Evolutionary conservation across 2,329 filamentous ascomycete species (phyloP).

Genomic region (Huntiella bhutanensis): DNA sequence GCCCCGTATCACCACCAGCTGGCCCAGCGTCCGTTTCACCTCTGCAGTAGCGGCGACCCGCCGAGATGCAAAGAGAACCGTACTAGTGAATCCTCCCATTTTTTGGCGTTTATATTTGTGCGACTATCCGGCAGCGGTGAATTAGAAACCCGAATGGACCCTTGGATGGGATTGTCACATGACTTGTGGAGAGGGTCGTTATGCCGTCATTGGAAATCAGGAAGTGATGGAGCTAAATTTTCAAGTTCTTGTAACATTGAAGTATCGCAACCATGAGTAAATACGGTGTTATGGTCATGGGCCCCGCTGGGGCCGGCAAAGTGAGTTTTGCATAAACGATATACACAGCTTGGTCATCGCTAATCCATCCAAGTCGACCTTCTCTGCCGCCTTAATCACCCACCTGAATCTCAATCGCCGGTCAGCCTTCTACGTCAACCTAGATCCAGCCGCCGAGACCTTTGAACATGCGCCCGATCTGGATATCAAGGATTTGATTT

Average conservation of each 20-base stretch:
- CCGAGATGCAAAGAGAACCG: too few relatives aligned
- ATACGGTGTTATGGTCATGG: conserved; percentile 89
- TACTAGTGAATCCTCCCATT: too few relatives aligned
- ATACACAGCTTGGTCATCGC: conserved; percentile 18
- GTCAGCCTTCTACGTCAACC: conserved; percentile 95
- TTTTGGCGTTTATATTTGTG: too few relatives aligned
- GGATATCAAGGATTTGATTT: conserved; percentile 89
- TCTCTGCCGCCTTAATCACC: conserved; percentile 82
- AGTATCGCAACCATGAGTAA: conserved; percentile 51
- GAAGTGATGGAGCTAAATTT: background rate
- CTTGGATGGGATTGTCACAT: too few relatives aligned
- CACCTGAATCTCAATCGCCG: conserved; percentile 78
- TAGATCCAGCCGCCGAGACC: conserved; percentile 84
- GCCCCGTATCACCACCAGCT: too few relatives aligned
- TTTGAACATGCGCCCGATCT: conserved; percentile 85
- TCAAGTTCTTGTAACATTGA: background rate
- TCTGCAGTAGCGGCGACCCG: too few relatives aligned
- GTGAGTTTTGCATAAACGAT: conserved; percentile 22
- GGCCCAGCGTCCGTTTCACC: too few relatives aligned
- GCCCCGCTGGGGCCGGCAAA: conserved; percentile 88
- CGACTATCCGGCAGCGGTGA: too few relatives aligned
- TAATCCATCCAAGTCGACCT: conserved; percentile 44
- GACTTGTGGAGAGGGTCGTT: too few relatives aligned
- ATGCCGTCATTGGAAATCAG: background rate
- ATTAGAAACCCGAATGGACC: too few relatives aligned